Evolutionary conservation across 169 alveolate genomes (phyloP), one percentile per base, ranked within the genome.

Genomic region (Cryptosporidium sp.): DNA sequence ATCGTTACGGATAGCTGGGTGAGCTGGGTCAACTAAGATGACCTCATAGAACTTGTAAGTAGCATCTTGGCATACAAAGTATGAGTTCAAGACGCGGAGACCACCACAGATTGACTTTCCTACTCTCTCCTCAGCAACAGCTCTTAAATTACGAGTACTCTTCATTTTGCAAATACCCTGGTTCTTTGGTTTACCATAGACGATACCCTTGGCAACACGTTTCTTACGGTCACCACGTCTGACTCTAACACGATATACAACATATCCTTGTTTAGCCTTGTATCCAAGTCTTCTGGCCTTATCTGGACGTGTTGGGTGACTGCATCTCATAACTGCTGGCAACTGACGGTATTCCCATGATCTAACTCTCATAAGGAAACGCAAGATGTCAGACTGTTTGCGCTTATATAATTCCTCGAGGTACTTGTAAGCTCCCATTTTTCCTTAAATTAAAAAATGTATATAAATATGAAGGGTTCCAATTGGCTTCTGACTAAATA

Each of bases 1-100:
- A 94, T 97, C 99, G 91, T 97, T 97, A 94, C 99, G 97, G 91
- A 99, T 96, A 52, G 99, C 99, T 72, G 95, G 95, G 96, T 99
- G 99, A 93, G 93, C 85, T 53, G 99, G 99, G 93, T 99, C 99
- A 62, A 98, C 99, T 84, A 97, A 91, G 87, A 99, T 97, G 91
- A 98, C 99, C 94, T 99, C 99, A 93, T 86, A 98, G 97, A 96
- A 99, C 96, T 99, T 99, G 97, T 96, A 97, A 67, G 96, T 96
- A 75, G 99, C 99, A 92, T 99, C 99, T 95, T 99, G 99, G 29
- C 99, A 99, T 69, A 98, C 99, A 99, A 99, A 99, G 97, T 99
- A 99, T 89, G 99, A 96, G 97, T 99, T 99, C 92, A 99, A 95
- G 70, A 97, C 99, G 85, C 99, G 97, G 85, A 97, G 96, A 70